Percentiles rank a stretch among this genome's conserved stretches.
Conservation (phyloP, 495 filamentous ascomycete genomes). For the Acidiella bohemica region DNA sequence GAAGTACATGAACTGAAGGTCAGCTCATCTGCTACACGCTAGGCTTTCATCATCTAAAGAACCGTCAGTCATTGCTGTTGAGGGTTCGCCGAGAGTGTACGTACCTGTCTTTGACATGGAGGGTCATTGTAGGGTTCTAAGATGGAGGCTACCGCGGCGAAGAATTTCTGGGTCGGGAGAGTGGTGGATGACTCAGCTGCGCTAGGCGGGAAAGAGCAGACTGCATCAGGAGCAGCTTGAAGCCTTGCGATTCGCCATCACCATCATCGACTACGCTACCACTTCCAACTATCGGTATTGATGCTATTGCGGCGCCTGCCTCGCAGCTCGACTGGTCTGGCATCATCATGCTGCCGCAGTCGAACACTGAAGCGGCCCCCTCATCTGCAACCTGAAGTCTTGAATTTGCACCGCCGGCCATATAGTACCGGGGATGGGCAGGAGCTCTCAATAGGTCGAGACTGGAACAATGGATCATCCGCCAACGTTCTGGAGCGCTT, state of each 20-base stretch:
- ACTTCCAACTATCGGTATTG: not conserved
- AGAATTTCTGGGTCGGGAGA: not conserved
- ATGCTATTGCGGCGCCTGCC: slow-evolving; percentile 13
- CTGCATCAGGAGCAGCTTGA: no score
- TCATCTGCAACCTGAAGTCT: no score
- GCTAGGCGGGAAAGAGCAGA: slow-evolving; percentile 1
- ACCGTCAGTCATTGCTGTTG: no score
- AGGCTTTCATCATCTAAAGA: slow-evolving; percentile 95
- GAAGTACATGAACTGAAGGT: slow-evolving; percentile 48
- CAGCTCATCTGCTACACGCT: slow-evolving; percentile 81
- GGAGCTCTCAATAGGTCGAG: no score
- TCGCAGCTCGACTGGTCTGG: not conserved
- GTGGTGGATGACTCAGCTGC: slow-evolving; percentile 1
- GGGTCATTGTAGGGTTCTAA: slow-evolving; percentile 49
- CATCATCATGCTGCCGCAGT: slow-evolving; percentile 1
- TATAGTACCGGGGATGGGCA: not conserved
- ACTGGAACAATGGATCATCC: no score
- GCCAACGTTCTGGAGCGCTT: no score
- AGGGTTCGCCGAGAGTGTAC: slow-evolving; percentile 26
- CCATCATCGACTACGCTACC: not conserved
- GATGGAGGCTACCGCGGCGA: slow-evolving; percentile 1
- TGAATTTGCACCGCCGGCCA: no score
- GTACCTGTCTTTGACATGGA: slow-evolving; percentile 95
- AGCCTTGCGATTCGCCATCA: not conserved
- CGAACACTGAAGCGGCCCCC: not conserved